phyloP scores from a whole-genome alignment of 352 stramenopile species.

The Pythium chondricola region DNA sequence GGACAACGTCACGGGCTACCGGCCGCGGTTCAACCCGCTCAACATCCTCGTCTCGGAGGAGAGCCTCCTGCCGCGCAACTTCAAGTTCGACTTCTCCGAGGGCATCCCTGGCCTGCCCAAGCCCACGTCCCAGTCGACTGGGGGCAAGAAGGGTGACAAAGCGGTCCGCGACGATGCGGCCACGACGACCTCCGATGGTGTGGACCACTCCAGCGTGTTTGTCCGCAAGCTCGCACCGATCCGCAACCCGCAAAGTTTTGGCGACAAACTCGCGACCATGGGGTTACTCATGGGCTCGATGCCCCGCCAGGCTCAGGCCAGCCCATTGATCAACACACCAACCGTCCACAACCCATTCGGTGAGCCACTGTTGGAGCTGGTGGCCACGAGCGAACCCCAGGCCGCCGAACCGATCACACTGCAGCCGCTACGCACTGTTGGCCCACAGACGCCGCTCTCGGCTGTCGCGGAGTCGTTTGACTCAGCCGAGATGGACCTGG shows the following conservation, averaged over 20 bases:
- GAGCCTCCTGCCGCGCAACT: constrained; percentile 60
- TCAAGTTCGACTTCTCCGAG: constrained; percentile 50
- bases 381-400: constrained; percentile 7
- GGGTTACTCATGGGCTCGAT: constrained; percentile 22
- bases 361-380: constrained; percentile 19
- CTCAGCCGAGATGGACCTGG: constrained; percentile 13
- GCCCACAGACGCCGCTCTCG: not conserved
- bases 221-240: constrained; percentile 9
- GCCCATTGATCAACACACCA: constrained; percentile 9
- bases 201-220: not conserved
- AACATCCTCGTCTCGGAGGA: constrained; percentile 66
- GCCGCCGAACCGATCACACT: not conserved
- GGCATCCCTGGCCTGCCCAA: constrained; percentile 17
- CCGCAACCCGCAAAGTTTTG: constrained; percentile 11
- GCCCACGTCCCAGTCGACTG: not conserved
- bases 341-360: constrained; percentile 18
- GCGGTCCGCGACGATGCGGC: not conserved
- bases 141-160: too few species aligned
- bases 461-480: not conserved
- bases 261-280: constrained; percentile 15
- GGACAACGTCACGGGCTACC: constrained; percentile 68
- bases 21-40: constrained; percentile 59
- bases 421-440: constrained; percentile 3
- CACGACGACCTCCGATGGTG: not conserved
- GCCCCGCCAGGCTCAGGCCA: constrained; percentile 11